phyloP scores from a whole-genome alignment of 1,284 basidiomycete genomes.

The Coniferiporia weirii region DNA sequence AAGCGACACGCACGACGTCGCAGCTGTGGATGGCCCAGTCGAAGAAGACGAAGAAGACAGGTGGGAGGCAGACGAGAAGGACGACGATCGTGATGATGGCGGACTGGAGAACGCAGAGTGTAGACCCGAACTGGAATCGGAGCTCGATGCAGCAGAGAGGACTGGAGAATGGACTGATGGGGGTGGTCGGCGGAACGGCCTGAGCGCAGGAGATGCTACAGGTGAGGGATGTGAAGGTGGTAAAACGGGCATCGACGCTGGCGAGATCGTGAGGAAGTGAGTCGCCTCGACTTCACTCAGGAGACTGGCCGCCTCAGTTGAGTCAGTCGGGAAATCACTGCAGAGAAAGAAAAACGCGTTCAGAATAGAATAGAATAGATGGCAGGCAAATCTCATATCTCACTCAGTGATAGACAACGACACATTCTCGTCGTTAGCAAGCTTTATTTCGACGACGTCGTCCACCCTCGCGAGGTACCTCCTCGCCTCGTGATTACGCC shows the following conservation, averaged over 20 bases:
- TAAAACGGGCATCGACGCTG: conserved; percentile 34
- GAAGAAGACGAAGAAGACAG: conserved; percentile 4
- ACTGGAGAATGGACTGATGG: background rate
- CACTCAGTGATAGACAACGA: conserved; percentile 14
- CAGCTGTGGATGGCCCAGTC: conserved; percentile 10
- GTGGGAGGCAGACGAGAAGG: conserved; percentile 9
- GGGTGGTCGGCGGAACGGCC: background rate
- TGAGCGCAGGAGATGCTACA: background rate
- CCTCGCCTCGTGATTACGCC: conserved; percentile 45
- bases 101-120: conserved; percentile 9
- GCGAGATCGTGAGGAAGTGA: conserved; percentile 28
- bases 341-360: conserved; percentile 35
- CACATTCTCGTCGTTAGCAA: background rate
- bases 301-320: conserved; percentile 11
- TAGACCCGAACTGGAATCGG: background rate
- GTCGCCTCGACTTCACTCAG: conserved; percentile 16
- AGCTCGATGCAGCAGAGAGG: background rate
- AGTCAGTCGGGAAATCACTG: conserved; percentile 18
- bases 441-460: conserved; percentile 31
- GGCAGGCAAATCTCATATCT: background rate
- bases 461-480: conserved; percentile 44
- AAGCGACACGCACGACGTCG: conserved; percentile 13
- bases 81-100: conserved; percentile 16
- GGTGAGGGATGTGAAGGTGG: conserved; percentile 16
- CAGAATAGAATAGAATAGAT: conserved; percentile 31